Evolutionary conservation across 129 eudicot species (phyloP).

Genomic region (Erigeron canadensis): DNA sequence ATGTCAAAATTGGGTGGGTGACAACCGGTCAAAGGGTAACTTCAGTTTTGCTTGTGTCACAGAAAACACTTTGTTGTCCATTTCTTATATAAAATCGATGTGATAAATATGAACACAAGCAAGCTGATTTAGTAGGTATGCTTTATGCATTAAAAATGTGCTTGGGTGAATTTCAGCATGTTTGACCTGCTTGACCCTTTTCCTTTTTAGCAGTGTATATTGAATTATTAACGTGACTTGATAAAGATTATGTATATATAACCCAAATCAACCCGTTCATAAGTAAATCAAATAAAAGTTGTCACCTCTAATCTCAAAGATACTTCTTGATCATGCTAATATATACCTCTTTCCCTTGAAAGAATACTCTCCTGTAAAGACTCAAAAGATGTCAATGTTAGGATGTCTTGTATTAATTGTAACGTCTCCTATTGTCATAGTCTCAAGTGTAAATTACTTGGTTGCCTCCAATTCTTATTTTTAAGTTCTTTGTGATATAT

Average conservation of each 20-base stretch:
- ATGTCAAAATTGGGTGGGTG: background rate
- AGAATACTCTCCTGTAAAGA: background rate
- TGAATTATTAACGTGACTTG: background rate
- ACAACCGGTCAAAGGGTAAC: background rate
- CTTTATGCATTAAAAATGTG: background rate
- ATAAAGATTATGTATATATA: background rate
- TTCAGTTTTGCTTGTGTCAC: background rate
- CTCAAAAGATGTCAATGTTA: background rate
- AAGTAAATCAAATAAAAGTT: background rate
- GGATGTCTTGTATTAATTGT: background rate
- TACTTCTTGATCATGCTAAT: background rate
- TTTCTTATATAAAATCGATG: background rate
- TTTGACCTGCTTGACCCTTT: background rate
- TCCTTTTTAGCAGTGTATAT: background rate
- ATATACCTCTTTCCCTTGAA: background rate
- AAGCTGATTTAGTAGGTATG: background rate
- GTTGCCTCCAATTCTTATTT: constrained; percentile 3
- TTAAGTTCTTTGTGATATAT: background rate
- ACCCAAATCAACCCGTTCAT: background rate
- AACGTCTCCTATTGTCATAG: no score
- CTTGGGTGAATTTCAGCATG: background rate
- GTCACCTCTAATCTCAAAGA: constrained; percentile 3
- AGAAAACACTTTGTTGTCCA: background rate
- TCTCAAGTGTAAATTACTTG: constrained; percentile 10
- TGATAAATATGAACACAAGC: background rate